phyloP scores from a whole-genome alignment of 352 stramenopile species.

The Bremia lactucae region DNA sequence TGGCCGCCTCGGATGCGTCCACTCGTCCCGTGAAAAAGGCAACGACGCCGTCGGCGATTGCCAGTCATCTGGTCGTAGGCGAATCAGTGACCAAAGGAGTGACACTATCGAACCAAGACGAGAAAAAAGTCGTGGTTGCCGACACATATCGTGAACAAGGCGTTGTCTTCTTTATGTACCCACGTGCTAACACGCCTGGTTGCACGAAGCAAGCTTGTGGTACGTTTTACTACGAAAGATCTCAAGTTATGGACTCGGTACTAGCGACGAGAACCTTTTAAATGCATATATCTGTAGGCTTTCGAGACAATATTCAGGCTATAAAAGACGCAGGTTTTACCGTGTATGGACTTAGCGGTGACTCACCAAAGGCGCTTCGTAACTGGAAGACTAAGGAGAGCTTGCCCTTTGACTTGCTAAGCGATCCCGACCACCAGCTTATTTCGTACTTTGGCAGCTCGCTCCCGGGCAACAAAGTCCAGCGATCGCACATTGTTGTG shows the following conservation, averaged over 20 bases:
- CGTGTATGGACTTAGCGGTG: constrained; percentile 71
- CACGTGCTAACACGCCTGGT: constrained; percentile 72
- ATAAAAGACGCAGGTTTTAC: constrained; percentile 72
- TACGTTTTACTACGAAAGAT: too few species aligned
- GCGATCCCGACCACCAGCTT: constrained; percentile 69
- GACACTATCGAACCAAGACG: constrained; percentile 67
- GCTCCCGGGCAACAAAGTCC: constrained; percentile 59
- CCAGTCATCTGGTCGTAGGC: constrained; percentile 49
- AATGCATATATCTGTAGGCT: constrained; percentile 29
- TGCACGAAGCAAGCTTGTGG: constrained; percentile 85
- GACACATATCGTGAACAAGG: constrained; percentile 68
- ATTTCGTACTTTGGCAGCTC: constrained; percentile 85
- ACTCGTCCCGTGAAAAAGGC: constrained; percentile 40
- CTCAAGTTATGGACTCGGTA: too few species aligned
- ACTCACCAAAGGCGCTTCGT: constrained; percentile 55
- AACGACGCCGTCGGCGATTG: constrained; percentile 17
- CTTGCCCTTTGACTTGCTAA: constrained; percentile 73
- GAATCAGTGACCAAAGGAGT: constrained; percentile 45
- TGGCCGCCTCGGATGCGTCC: constrained; percentile 10
- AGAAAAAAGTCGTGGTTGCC: constrained; percentile 37
- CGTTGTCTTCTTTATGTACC: constrained; percentile 87
- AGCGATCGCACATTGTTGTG: constrained; percentile 79
- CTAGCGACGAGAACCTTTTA: too few species aligned
- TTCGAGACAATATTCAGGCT: constrained; percentile 74
- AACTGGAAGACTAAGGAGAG: constrained; percentile 78